Evolutionary conservation across 352 stramenopile genomes (phyloP).

Genomic region (Phytophthora melonis): DNA sequence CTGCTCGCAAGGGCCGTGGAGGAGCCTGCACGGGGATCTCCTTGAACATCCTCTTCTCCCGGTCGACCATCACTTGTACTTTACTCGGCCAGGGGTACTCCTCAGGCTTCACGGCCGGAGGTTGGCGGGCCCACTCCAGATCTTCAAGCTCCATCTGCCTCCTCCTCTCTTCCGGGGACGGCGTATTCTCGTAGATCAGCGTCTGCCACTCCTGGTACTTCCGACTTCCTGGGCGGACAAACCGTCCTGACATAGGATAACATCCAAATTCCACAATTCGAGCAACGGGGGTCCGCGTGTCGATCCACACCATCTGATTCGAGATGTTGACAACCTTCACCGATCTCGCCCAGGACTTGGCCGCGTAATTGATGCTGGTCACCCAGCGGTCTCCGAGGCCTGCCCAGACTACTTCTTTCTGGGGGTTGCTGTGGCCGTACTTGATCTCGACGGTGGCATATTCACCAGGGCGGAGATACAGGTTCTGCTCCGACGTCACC

Average conservation of each 20-base stretch:
- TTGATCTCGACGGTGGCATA: neutral
- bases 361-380: neutral
- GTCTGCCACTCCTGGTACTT: conserved; percentile 16
- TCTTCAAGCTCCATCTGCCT: neutral
- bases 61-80: no score
- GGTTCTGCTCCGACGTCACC: neutral
- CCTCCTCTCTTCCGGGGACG: neutral
- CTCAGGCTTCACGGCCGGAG: neutral
- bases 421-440: neutral
- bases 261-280: neutral
- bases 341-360: neutral
- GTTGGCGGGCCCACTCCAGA: neutral
- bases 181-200: conserved; percentile 14
- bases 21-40: no score
- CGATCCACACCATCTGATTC: conserved; percentile 1
- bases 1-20: no score
- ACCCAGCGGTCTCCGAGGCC: neutral
- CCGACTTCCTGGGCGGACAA: neutral
- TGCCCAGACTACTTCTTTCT: neutral
- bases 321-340: neutral
- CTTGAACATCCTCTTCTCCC: neutral
- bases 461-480: neutral
- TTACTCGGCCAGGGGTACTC: neutral
- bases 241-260: neutral
- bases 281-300: neutral